These are phyloP conservation scores for Cladosporium oxysporum DNA, from an alignment of 2,329 filamentous ascomycete species.

Conservation along the genomic window DNA sequence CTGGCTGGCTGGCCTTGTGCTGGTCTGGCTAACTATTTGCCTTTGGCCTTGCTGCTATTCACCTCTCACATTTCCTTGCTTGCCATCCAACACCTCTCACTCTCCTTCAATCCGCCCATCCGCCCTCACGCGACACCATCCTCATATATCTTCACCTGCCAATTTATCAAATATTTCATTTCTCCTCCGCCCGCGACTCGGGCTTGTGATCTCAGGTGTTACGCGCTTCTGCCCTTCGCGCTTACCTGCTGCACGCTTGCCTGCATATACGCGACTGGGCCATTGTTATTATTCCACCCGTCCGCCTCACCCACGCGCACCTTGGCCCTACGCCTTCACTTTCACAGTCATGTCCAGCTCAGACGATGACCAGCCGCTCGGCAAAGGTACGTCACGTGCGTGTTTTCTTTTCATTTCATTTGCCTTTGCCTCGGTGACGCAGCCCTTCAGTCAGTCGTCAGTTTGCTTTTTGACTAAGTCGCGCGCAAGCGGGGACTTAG, in stretches of 20 bases:
- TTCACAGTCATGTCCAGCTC: slow-evolving; percentile 36
- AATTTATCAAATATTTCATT: slow-evolving; percentile 13
- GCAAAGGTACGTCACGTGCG: slow-evolving; percentile 33
- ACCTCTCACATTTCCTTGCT: not conserved
- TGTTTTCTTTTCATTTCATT: slow-evolving; percentile 1
- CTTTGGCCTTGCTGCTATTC: not conserved
- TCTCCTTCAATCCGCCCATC: not conserved
- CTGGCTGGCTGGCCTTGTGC: not conserved
- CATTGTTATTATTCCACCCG: not conserved
- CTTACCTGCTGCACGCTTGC: slow-evolving; percentile 17
- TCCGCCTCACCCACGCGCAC: not conserved
- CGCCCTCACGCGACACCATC: not conserved
- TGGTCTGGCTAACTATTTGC: not conserved
- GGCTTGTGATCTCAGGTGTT: slow-evolving; percentile 1
- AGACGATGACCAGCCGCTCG: slow-evolving; percentile 37
- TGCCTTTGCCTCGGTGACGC: slow-evolving; percentile 19
- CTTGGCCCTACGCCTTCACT: slow-evolving; percentile 1
- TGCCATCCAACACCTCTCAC: not conserved
- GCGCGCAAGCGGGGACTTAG: slow-evolving; percentile 30
- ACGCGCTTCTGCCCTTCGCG: slow-evolving; percentile 7
- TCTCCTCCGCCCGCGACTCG: not conserved
- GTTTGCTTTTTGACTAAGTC: slow-evolving; percentile 27
- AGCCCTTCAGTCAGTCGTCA: slow-evolving; percentile 1
- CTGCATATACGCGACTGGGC: slow-evolving; percentile 15
- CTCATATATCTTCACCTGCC: not conserved